phyloP scores from a whole-genome alignment of 768 basidiomycete genomes.

The Punctularia strigosozonata region DNA sequence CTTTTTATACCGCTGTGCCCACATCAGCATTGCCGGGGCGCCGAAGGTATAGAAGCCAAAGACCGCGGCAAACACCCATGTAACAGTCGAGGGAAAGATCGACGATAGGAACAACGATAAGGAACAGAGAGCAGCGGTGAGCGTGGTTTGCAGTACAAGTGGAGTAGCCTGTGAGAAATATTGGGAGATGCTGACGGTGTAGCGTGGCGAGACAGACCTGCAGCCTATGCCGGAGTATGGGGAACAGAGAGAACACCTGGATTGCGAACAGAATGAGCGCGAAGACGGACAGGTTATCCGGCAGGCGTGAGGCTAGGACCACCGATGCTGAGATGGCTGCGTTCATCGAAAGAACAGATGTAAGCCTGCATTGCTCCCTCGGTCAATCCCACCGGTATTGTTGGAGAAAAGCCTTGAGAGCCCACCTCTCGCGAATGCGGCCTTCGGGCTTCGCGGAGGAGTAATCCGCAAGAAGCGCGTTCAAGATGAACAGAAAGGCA shows the following conservation, averaged over 20 bases:
- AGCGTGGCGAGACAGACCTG: conserved; percentile 33
- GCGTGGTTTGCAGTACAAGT: conserved; percentile 28
- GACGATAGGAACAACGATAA: conserved; percentile 39
- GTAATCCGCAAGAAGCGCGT: conserved; percentile 79
- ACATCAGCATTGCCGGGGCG: conserved; percentile 64
- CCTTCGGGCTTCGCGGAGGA: conserved; percentile 33
- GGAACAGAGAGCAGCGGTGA: conserved; percentile 43
- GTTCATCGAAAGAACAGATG: conserved; percentile 79
- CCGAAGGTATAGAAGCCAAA: conserved; percentile 54
- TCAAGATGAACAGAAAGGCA: conserved; percentile 73
- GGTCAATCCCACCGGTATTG: conserved; percentile 2
- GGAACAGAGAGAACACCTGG: conserved; percentile 75
- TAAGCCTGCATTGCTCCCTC: conserved; percentile 39
- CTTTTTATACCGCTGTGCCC: conserved; percentile 89
- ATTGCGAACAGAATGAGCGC: conserved; percentile 79
- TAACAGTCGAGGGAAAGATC: conserved; percentile 42
- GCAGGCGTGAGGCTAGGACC: conserved; percentile 83
- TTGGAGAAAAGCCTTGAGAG: conserved; percentile 12
- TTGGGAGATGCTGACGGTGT: background rate
- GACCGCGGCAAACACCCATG: conserved; percentile 36
- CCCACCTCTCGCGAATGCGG: conserved; percentile 47
- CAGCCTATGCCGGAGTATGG: conserved; percentile 61
- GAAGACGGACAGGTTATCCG: conserved; percentile 78
- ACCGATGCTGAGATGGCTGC: conserved; percentile 89
- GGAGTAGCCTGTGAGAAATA: conserved; percentile 34